Evolutionary conservation across 768 basidiomycete species (phyloP), one percentile per base, ranked within the genome.

Genomic region (Serendipita indica): DNA sequence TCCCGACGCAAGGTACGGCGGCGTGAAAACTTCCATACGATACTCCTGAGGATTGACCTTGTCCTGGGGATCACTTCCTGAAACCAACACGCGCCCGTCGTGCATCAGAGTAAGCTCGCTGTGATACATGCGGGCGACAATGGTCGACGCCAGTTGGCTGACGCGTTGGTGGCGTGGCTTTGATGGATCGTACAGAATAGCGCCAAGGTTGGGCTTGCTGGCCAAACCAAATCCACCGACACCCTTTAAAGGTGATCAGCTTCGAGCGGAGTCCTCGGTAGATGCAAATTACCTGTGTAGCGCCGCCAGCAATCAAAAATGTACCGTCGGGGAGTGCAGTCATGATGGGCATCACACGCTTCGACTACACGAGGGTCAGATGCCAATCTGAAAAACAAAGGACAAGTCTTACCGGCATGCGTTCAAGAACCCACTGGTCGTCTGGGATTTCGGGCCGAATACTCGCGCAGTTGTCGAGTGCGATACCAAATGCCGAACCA

Each of bases 151-250:
- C n/a, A 64, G 60, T 30, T 63, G 61, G 3, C 71, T 3, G 82
- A 84, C 63, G 86, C 86, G 81, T 34, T 79, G 76, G 6, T 75
- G 72, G 41, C 80, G 63, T 3, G 86, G 76, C 57, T 75, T 68
- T 0, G 76, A 65, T 0, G 86, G 86, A 65, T 86, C 82, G 62
- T 88, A 88, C 3, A 89, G 74, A 18, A 87, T 61, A 0, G 85
- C 86, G 2, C 68, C 71, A 28, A 80, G 67, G 64, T 86, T 87
- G 18, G 63, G 63, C n/a, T 57, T 39, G 20, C 54, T 61, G 7
- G 57, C 63, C 20, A 64, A 60, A 25, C 63, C 63, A 43, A 64
- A 64, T 14, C 63, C 63, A 27, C 62, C 63, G 33, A 60, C 62
- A 12, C 63, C 63, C 25, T 61, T 39, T 32, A 37, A 37, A 37